phyloP scores from a whole-genome alignment of 2,329 filamentous ascomycete species.

The Phaeomoniella chlamydospora region DNA sequence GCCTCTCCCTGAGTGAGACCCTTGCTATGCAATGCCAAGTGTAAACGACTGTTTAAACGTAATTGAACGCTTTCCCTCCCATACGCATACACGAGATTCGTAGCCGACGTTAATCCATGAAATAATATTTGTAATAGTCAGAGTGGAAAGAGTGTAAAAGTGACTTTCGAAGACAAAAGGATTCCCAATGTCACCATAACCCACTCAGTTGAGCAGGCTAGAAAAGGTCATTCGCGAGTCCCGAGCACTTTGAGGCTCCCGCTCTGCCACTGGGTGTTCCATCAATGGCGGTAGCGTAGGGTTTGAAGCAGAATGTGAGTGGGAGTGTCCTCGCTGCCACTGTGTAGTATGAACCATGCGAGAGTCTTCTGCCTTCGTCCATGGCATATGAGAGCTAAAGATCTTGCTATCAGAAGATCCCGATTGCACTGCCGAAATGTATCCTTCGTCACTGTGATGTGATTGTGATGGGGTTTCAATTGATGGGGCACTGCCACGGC shows the following conservation, averaged over 20 bases:
- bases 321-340: not conserved
- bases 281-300: not conserved
- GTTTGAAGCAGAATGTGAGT: constrained; percentile 1
- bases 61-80: not conserved
- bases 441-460: constrained; percentile 2
- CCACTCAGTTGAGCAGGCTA: constrained; percentile 5
- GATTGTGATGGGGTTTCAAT: constrained; percentile 7
- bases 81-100: not conserved
- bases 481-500: constrained; percentile 16
- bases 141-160: not conserved
- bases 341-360: not conserved
- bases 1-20: not conserved
- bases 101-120: not conserved
- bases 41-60: not conserved
- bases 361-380: not conserved
- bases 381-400: constrained; percentile 1
- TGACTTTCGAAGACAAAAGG: not conserved
- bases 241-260: not conserved
- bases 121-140: too few species aligned
- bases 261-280: not conserved
- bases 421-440: constrained; percentile 1
- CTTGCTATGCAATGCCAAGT: not conserved
- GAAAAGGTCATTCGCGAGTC: constrained; percentile 2
- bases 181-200: not conserved
- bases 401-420: not conserved